A percentile compares a stretch with the other conserved stretches of the same genome.
Evolutionary conservation across 129 eudicot genomes (phyloP).

Genomic region (Arctium minus): DNA sequence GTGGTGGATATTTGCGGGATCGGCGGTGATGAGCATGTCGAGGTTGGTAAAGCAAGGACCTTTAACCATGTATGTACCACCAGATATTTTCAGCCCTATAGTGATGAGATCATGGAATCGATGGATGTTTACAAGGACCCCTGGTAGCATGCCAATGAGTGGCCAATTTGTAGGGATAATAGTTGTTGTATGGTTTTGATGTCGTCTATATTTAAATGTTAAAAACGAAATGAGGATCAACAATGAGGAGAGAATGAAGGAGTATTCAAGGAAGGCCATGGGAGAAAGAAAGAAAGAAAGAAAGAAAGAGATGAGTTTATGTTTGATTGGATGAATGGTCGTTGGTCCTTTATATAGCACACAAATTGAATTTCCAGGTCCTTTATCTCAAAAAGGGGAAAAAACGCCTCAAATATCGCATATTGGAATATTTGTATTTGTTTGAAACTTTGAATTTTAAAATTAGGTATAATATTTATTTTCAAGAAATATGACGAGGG

Average conservation of each 20-base stretch:
- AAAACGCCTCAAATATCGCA: too few relatives aligned
- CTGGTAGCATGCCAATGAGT: constrained; percentile 14
- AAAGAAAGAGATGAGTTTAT: neutral
- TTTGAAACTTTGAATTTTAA: too few relatives aligned
- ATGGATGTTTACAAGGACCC: constrained; percentile 5
- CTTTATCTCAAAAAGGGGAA: too few relatives aligned
- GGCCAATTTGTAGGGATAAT: constrained; percentile 22
- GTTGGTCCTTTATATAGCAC: neutral
- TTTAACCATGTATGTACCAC: constrained; percentile 23
- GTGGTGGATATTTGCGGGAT: constrained; percentile 35
- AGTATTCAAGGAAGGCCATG: neutral
- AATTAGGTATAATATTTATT: too few relatives aligned
- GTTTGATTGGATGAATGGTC: neutral
- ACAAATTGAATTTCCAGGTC: neutral
- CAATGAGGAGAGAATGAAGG: neutral
- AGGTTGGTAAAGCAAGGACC: constrained; percentile 19
- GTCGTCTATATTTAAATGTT: neutral
- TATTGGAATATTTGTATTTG: too few relatives aligned
- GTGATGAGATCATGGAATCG: constrained; percentile 11
- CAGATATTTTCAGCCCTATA: neutral
- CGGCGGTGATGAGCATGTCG: constrained; percentile 33
- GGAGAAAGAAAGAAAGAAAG: neutral
- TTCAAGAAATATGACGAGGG: too few relatives aligned
- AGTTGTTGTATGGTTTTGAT: neutral
- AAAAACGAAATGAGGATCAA: neutral